A percentile compares a stretch with the other conserved stretches of the same genome.
Evolutionary conservation across 2,329 filamentous ascomycete species (phyloP).

Genomic region (Beauveria scarabaeidicola): DNA sequence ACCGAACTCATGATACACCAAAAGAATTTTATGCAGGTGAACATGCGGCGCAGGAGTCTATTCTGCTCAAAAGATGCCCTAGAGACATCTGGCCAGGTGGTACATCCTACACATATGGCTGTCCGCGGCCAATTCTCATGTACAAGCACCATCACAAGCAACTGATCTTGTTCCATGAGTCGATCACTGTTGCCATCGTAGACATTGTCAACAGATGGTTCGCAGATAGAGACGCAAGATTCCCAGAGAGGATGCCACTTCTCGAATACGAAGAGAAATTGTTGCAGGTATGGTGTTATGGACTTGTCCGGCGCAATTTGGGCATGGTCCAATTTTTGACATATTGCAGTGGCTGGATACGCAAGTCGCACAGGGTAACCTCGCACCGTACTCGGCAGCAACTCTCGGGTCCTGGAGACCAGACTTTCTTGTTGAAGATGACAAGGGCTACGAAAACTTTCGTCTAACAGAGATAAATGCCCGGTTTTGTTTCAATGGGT

Average conservation of each 20-base stretch:
- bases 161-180: not conserved
- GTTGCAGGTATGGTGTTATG: not conserved
- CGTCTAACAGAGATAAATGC: constrained; percentile 34
- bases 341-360: constrained; percentile 13
- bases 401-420: constrained; percentile 28
- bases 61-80: not conserved
- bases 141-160: not conserved
- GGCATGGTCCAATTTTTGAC: not conserved
- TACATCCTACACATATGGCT: not conserved
- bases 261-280: not conserved
- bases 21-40: not conserved
- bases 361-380: constrained; percentile 3
- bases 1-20: not conserved
- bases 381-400: not conserved
- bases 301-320: not conserved
- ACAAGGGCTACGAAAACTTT: constrained; percentile 18
- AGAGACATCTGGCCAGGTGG: not conserved
- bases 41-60: not conserved
- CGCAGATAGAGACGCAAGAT: not conserved
- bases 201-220: not conserved
- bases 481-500: constrained; percentile 32
- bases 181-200: not conserved
- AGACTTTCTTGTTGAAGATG: constrained; percentile 29
- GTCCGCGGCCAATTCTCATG: constrained; percentile 2
- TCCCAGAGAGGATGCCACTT: not conserved